Percentiles rank a stretch among this genome's conserved stretches.
These are phyloP conservation scores for Verticillium dahliae DNA, from an alignment of 2,329 filamentous ascomycete genomes.

Conservation along the genomic window DNA sequence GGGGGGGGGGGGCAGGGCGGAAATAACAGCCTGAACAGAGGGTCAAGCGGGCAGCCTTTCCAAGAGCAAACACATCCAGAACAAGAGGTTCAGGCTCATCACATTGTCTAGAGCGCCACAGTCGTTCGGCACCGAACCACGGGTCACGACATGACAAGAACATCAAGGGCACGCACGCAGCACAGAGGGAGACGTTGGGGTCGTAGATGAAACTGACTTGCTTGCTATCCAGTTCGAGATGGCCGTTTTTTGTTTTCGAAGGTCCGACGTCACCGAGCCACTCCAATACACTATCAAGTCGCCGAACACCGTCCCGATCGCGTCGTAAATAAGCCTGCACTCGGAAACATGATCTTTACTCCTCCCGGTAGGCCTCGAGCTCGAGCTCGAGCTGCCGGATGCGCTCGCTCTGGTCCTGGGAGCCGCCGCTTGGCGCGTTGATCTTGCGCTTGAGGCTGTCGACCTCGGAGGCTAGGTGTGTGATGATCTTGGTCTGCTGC, in stretches of 20 bases:
- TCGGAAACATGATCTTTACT: background rate
- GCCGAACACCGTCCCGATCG: background rate
- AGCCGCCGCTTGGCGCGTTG: constrained; percentile 36
- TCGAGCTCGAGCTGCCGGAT: constrained; percentile 63
- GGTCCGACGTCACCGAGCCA: background rate
- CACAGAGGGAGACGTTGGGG: background rate
- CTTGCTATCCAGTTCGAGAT: constrained; percentile 2
- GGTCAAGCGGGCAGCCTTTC: too few species aligned
- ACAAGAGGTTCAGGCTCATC: too few species aligned
- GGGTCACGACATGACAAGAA: too few species aligned
- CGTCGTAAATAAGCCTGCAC: background rate
- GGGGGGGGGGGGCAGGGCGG: too few species aligned
- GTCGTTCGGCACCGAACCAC: too few species aligned
- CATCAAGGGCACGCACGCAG: too few species aligned
- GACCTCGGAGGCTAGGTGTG: constrained; percentile 63
- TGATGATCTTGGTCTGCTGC: constrained; percentile 71
- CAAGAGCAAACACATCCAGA: too few species aligned
- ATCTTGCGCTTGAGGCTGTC: constrained; percentile 76
- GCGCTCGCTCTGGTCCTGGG: constrained; percentile 59
- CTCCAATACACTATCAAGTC: background rate
- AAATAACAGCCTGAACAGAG: too few species aligned
- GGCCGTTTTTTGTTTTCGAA: background rate
- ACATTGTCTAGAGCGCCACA: too few species aligned
- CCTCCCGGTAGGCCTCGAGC: constrained; percentile 49
- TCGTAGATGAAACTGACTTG: background rate